phyloP scores from a whole-genome alignment of 306 rosid species.

The Ceratonia siliqua region DNA sequence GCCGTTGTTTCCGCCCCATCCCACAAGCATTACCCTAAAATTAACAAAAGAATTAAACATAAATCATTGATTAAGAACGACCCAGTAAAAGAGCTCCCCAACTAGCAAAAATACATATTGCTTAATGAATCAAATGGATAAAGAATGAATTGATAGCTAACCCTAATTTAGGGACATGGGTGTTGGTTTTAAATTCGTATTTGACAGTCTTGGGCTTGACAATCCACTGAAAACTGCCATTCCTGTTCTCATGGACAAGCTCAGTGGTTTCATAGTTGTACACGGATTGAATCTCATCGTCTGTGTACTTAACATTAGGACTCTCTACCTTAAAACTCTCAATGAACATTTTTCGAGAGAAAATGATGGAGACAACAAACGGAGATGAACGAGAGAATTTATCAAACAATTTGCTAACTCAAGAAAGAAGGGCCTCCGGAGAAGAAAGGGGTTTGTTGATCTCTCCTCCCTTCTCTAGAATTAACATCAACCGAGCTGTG shows the following conservation, averaged over 20 bases:
- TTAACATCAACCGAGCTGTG: background rate
- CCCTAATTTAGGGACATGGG: constrained; percentile 88
- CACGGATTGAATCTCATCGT: constrained; percentile 77
- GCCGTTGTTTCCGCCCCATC: constrained; percentile 99
- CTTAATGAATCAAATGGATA: background rate
- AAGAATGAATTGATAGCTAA: constrained; percentile 29
- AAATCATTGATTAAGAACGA: background rate
- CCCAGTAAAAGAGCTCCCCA: background rate
- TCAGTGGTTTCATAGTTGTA: constrained; percentile 90
- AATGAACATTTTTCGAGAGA: constrained; percentile 56
- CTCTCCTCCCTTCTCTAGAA: background rate
- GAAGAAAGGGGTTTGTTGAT: background rate
- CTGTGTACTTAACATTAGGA: constrained; percentile 74
- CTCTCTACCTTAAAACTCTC: constrained; percentile 88
- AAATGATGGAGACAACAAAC: background rate
- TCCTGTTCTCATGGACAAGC: constrained; percentile 80
- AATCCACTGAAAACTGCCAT: constrained; percentile 88
- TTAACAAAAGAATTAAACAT: background rate
- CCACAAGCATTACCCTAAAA: constrained; percentile 91
- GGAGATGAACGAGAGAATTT: background rate
- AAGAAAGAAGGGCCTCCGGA: background rate
- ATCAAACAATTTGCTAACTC: no score
- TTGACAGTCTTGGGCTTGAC: constrained; percentile 83
- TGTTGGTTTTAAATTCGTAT: constrained; percentile 77
- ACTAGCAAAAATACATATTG: background rate